Evolutionary conservation across 1,284 basidiomycete species (phyloP).

Genomic region (Cryptococcus sp.): DNA sequence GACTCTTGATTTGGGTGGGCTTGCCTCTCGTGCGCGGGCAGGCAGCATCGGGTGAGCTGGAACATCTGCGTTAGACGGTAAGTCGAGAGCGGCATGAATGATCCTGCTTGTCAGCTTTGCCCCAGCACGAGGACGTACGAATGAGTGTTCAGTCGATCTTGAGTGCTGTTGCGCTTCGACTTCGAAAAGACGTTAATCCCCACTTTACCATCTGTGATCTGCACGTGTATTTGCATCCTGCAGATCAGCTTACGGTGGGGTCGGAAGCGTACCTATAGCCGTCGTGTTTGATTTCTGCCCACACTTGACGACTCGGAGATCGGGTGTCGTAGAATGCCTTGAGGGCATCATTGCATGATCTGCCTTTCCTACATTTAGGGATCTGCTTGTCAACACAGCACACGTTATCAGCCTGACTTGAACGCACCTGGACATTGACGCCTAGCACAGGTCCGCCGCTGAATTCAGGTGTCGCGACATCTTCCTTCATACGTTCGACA

Average conservation of each 20-base stretch:
- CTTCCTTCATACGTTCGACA: slow-evolving; percentile 49
- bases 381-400: slow-evolving; percentile 53
- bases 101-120: slow-evolving; percentile 48
- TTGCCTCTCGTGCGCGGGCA: background rate
- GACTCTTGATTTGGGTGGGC: background rate
- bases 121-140: slow-evolving; percentile 43
- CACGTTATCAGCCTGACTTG: too few relatives aligned
- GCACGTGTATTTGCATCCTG: slow-evolving; percentile 73
- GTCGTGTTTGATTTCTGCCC: slow-evolving; percentile 86
- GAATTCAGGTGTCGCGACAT: background rate
- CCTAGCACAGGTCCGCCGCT: slow-evolving; percentile 48
- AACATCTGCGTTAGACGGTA: slow-evolving; percentile 36
- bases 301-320: slow-evolving; percentile 53
- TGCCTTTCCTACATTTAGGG: slow-evolving; percentile 72
- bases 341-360: slow-evolving; percentile 58
- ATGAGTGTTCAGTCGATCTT: slow-evolving; percentile 65
- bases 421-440: slow-evolving; percentile 56
- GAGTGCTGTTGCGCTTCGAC: slow-evolving; percentile 71
- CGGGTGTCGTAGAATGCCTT: slow-evolving; percentile 46
- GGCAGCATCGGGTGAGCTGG: slow-evolving; percentile 17
- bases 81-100: slow-evolving; percentile 60
- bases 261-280: slow-evolving; percentile 61
- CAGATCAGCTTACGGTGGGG: background rate
- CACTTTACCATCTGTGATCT: slow-evolving; percentile 49
- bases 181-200: slow-evolving; percentile 77